phyloP scores from a whole-genome alignment of 164 flowering plant species.

The Vitis cinerea region DNA sequence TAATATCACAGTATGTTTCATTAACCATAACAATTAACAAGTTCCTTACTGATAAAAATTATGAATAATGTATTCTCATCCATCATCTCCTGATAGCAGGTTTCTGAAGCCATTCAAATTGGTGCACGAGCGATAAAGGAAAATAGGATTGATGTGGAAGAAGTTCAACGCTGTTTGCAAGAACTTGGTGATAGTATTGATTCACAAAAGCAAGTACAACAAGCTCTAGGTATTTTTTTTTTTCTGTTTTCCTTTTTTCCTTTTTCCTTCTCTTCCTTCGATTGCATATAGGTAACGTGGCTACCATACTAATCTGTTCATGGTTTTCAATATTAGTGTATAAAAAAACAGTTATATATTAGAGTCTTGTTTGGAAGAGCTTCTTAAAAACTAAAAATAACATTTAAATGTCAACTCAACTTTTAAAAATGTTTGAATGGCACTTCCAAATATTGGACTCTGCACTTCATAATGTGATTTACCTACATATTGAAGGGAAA shows the following conservation, averaged over 20 bases:
- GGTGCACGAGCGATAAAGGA: conserved; percentile 78
- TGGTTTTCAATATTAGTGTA: too few relatives aligned
- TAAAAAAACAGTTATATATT: too few relatives aligned
- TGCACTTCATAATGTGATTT: too few relatives aligned
- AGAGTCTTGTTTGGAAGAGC: too few relatives aligned
- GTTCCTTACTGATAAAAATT: background rate
- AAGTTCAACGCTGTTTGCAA: conserved; percentile 58
- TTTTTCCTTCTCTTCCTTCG: too few relatives aligned
- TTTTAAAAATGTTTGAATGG: too few relatives aligned
- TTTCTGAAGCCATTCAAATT: conserved; percentile 76
- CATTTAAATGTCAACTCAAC: too few relatives aligned
- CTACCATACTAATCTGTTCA: too few relatives aligned
- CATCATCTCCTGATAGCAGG: conserved; percentile 37
- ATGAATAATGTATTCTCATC: conserved; percentile 3
- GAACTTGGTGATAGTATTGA: conserved; percentile 67
- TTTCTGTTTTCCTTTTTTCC: background rate
- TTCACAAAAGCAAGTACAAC: conserved; percentile 61
- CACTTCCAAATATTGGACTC: too few relatives aligned
- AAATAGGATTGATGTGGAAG: conserved; percentile 55
- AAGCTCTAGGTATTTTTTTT: conserved; percentile 50
- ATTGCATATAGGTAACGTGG: too few relatives aligned
- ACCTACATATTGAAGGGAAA: too few relatives aligned
- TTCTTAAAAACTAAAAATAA: too few relatives aligned
- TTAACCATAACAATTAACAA: background rate
- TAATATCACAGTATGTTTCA: background rate